These are phyloP conservation scores for Rosa rugosa DNA, from an alignment of 306 rosid species.

Conservation along the genomic window DNA sequence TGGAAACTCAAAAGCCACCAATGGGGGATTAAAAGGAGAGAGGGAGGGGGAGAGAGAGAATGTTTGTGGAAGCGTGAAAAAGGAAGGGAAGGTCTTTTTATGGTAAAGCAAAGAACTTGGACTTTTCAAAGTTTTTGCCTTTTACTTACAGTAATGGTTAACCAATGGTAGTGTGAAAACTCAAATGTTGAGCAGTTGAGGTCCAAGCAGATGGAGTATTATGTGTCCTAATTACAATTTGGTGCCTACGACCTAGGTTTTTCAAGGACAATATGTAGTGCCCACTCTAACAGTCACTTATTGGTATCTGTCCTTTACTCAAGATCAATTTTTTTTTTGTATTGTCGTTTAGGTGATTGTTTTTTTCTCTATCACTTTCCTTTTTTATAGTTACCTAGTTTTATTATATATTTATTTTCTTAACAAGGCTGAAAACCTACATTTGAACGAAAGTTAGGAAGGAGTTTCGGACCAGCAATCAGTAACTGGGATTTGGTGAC, in stretches of 20 bases:
- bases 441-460: too few species aligned
- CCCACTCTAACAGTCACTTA: background rate
- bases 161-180: background rate
- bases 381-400: too few species aligned
- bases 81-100: conserved; percentile 18
- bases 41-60: background rate
- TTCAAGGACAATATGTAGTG: background rate
- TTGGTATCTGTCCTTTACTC: background rate
- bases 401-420: too few species aligned
- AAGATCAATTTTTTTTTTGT: background rate
- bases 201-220: background rate
- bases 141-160: conserved; percentile 11
- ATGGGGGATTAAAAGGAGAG: background rate
- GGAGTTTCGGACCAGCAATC: too few species aligned
- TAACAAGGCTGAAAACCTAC: too few species aligned
- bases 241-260: background rate
- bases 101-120: conserved; percentile 20
- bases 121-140: conserved; percentile 14
- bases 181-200: background rate
- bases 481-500: too few species aligned
- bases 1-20: conserved; percentile 39
- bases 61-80: conserved; percentile 10
- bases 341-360: background rate
- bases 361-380: background rate
- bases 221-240: background rate